These are phyloP conservation scores for Euphorbia lathyris DNA, from an alignment of 345 rosid genomes.

Conservation along the genomic window DNA sequence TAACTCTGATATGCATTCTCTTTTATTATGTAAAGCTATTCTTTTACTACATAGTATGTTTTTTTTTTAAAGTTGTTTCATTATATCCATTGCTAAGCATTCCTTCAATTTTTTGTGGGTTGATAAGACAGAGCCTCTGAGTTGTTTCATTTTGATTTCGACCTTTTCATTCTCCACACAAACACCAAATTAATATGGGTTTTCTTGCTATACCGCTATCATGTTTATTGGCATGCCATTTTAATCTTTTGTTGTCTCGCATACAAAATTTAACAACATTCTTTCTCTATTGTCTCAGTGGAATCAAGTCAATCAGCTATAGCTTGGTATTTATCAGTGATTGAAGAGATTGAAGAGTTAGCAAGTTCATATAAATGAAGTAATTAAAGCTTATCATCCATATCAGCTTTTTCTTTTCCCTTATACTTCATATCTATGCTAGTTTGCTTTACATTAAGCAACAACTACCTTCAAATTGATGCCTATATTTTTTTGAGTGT, in stretches of 20 bases:
- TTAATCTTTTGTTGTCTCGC: background rate
- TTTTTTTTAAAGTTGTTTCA: background rate
- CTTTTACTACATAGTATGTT: background rate
- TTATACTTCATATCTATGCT: background rate
- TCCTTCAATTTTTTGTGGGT: background rate
- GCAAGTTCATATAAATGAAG: slow-evolving; percentile 15
- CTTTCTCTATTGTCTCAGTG: slow-evolving; percentile 3
- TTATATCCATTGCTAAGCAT: background rate
- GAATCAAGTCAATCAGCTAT: slow-evolving; percentile 3
- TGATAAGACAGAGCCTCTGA: background rate
- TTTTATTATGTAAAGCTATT: background rate
- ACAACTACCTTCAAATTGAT: background rate
- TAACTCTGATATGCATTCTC: slow-evolving; percentile 6
- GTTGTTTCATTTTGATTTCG: background rate
- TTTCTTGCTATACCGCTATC: background rate
- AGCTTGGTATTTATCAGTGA: background rate
- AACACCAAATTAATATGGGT: background rate
- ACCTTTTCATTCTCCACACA: background rate
- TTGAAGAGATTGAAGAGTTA: slow-evolving; percentile 7
- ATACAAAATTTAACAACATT: background rate
- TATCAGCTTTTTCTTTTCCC: no score
- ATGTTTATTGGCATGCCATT: background rate
- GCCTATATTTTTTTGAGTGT: background rate
- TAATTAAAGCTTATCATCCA: background rate
- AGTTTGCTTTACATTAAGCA: background rate